Percentiles rank a stretch among this genome's conserved stretches.
These are phyloP conservation scores for Cnidoscolus chayamansa DNA, from an alignment of 441 rosid species.

Conservation along the genomic window DNA sequence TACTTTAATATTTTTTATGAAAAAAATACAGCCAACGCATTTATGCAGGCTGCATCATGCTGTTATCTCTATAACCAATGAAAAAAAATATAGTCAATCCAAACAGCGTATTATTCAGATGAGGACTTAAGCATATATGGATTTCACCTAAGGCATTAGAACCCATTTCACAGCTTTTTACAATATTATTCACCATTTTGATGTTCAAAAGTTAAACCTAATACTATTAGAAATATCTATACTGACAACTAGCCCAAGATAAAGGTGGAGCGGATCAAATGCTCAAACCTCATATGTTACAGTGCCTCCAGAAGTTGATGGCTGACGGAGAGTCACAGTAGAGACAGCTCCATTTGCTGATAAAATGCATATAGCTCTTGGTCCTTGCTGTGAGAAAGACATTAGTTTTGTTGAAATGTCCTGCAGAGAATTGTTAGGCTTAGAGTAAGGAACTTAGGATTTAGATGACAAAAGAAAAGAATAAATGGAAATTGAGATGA, in stretches of 20 bases:
- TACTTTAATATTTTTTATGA: background rate
- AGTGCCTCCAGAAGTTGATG: conserved; percentile 67
- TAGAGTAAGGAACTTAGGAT: no score
- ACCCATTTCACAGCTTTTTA: background rate
- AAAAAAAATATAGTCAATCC: background rate
- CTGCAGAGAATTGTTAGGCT: conserved; percentile 28
- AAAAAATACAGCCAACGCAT: background rate
- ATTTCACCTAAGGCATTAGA: background rate
- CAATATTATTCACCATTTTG: background rate
- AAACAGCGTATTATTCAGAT: background rate
- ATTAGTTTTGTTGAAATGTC: conserved; percentile 78
- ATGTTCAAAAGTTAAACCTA: background rate
- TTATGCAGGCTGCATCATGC: background rate
- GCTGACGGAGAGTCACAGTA: conserved; percentile 66
- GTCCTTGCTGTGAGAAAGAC: conserved; percentile 80
- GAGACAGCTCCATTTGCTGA: conserved; percentile 88
- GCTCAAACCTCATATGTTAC: conserved; percentile 70
- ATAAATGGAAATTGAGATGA: no score
- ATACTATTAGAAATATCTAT: background rate
- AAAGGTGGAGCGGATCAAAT: background rate
- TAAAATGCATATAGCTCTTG: conserved; percentile 66
- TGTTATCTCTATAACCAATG: background rate
- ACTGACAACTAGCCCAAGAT: conserved; percentile 9
- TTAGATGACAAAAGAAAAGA: no score
- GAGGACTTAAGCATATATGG: background rate